Evolutionary conservation across 345 rosid genomes (phyloP).

Genomic region (Trapa incisa): DNA sequence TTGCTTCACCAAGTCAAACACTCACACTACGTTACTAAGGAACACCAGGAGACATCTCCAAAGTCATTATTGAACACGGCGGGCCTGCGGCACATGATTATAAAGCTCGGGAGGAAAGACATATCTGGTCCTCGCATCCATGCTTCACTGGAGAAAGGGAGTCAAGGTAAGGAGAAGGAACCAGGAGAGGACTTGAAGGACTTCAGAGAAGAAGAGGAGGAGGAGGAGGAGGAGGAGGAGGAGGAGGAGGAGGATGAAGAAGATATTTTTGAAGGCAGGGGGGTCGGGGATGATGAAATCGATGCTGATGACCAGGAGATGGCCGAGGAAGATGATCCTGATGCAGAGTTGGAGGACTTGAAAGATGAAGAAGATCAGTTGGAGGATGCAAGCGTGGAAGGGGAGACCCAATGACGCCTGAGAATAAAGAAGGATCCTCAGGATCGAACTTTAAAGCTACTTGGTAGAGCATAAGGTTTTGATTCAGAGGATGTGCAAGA

Average conservation of each 20-base stretch:
- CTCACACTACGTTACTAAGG: conserved; percentile 15
- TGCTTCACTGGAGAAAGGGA: conserved; percentile 4
- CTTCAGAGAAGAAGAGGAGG: conserved; percentile 21
- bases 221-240: conserved; percentile 8
- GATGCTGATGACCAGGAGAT: conserved; percentile 34
- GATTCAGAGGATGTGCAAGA: not conserved
- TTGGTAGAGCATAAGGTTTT: not conserved
- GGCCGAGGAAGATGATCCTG: conserved; percentile 38
- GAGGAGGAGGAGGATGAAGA: not conserved
- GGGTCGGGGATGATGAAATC: conserved; percentile 38
- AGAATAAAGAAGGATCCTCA: not conserved
- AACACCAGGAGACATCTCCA: conserved; percentile 5
- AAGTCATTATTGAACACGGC: conserved; percentile 7
- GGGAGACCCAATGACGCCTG: conserved; percentile 11
- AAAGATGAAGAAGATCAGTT: conserved; percentile 45
- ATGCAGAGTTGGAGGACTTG: conserved; percentile 40
- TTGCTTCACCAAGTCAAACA: conserved; percentile 42
- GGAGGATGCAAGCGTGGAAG: conserved; percentile 21
- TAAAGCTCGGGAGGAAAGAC: conserved; percentile 46
- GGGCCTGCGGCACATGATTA: conserved; percentile 6
- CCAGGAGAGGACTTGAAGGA: conserved; percentile 20
- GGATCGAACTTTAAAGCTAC: not conserved
- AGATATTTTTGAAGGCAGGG: conserved; percentile 20
- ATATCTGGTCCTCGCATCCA: conserved; percentile 14
- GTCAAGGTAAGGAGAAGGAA: conserved; percentile 13